These are phyloP conservation scores for Plasmodium knowlesi DNA, from an alignment of 169 alveolate genomes.

Conservation along the genomic window DNA sequence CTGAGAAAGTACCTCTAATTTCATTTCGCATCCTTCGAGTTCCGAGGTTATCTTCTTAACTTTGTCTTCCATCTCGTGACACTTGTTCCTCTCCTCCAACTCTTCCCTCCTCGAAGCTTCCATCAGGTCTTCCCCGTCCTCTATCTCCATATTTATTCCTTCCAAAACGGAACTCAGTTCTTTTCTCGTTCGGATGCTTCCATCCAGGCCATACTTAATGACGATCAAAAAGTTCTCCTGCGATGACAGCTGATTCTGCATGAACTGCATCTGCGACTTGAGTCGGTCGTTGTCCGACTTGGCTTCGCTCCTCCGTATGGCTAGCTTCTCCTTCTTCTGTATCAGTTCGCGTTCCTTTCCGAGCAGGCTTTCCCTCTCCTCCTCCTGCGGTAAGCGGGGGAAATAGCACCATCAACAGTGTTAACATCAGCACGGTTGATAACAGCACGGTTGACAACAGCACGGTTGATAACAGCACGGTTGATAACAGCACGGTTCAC, in stretches of 20 bases:
- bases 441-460: no score
- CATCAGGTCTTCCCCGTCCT: background rate
- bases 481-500: no score
- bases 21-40: background rate
- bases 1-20: background rate
- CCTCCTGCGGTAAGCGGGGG: constrained; percentile 30
- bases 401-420: no score
- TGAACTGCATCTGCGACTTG: constrained; percentile 30
- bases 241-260: constrained; percentile 40
- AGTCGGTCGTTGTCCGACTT: constrained; percentile 3
- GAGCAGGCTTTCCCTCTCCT: background rate
- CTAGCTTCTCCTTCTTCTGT: background rate
- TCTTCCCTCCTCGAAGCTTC: constrained; percentile 2
- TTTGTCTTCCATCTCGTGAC: background rate
- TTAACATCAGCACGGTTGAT: no score
- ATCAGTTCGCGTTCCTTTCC: constrained; percentile 13
- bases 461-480: no score
- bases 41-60: background rate
- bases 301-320: constrained; percentile 4
- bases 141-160: background rate
- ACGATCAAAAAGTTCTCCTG: constrained; percentile 45
- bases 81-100: constrained; percentile 9
- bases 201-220: constrained; percentile 18
- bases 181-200: constrained; percentile 6
- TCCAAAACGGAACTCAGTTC: constrained; percentile 14